Evolutionary conservation across 75 land plant species (phyloP), one percentile per base, ranked within the genome.

Genomic region (Pinus albicaulis): DNA sequence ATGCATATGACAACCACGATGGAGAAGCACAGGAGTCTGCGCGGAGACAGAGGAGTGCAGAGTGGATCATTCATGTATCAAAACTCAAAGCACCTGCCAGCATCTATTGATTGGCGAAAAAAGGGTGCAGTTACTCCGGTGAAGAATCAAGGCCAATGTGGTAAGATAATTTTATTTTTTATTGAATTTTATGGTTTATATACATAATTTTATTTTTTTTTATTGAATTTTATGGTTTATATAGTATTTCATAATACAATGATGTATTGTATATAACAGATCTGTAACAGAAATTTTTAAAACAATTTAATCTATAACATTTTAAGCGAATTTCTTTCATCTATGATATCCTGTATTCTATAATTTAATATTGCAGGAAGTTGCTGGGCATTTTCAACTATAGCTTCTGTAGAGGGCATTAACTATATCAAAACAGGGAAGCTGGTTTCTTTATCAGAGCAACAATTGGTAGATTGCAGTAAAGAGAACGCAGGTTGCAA

Each of bases 141-240:
- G 17, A 87, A 83, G 71, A 63, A 86, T 79, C 88, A 86, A 79
- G 88, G 85, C 24, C 72, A 68, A 28, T 86, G 88, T 38, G 85
- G 88, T 80, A 82, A n/a, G 0, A 17, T 58, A n/a, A 58, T 17
- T 58, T 58, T 6, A 5, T 10, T n/a, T 17, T 58, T n/a, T n/a
- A n/a, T n/a, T n/a, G 0, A 0, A 28, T 28, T 1, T 28, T 28
- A 0, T 0, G 1, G 0, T 28, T 28, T 28, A 1, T 1, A 28
- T 0, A 28, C 0, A 0, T 28, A 28, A 1, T 28, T 28, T 28
- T 0, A 28, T 0, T 28, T 28, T 28, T 28, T 28, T 28, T 1
- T 28, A 0, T 28, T 28, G 1, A 1, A 28, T 28, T 28, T 0
- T 28, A n/a, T n/a, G n/a, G n/a, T n/a, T n/a, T n/a, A n/a, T n/a